These are phyloP conservation scores for Chenopodium berlandieri DNA, from an alignment of 148 eudicot species.

Conservation along the genomic window DNA sequence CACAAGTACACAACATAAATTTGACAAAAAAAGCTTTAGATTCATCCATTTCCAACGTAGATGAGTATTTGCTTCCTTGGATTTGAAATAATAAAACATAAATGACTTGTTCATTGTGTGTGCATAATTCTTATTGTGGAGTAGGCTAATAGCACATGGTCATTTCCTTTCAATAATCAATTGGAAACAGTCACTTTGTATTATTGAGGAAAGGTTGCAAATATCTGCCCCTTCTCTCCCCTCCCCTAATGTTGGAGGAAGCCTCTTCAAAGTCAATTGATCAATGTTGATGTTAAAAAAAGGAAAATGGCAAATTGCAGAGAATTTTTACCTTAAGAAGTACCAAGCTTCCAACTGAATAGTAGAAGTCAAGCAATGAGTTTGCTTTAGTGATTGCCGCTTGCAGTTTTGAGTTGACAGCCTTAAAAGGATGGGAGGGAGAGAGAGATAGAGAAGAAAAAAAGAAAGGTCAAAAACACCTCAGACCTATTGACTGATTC, in stretches of 20 bases:
- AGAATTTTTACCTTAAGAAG: slow-evolving; percentile 60
- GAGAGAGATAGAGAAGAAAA: not conserved
- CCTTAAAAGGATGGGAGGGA: slow-evolving; percentile 35
- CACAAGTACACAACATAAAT: too few species aligned
- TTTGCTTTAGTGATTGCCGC: slow-evolving; percentile 46
- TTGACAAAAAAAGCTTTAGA: too few species aligned
- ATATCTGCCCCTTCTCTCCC: not conserved
- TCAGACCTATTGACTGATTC: not conserved
- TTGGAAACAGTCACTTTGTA: not conserved
- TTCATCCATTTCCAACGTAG: not conserved
- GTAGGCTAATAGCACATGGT: not conserved
- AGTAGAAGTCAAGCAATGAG: slow-evolving; percentile 70
- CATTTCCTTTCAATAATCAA: not conserved
- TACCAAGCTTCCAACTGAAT: slow-evolving; percentile 65
- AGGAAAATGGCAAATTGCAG: not conserved
- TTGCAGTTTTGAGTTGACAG: slow-evolving; percentile 56
- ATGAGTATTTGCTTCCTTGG: not conserved
- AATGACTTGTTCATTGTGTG: not conserved
- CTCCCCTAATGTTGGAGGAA: not conserved
- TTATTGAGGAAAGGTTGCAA: not conserved
- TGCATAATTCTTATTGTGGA: not conserved
- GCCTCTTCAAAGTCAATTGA: not conserved
- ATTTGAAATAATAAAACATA: not conserved
- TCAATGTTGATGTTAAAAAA: not conserved
- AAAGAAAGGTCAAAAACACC: not conserved